Percentiles rank a stretch among this genome's conserved stretches.
phyloP scores from a whole-genome alignment of 75 land plant species.

The Sequoiadendron giganteum region DNA sequence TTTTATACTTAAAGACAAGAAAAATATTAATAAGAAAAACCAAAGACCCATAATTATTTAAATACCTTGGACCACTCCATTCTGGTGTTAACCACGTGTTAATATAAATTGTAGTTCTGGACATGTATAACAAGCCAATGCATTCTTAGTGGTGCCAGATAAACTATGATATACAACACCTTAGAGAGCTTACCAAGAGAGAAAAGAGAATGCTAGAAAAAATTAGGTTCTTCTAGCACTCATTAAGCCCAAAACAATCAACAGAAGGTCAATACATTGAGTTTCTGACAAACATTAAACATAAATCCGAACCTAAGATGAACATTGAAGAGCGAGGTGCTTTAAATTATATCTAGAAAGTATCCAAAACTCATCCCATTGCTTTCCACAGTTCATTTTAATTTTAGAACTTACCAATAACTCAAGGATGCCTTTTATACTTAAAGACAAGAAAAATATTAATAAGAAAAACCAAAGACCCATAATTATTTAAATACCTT shows the following conservation, averaged over 20 bases:
- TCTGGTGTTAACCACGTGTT: background rate
- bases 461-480: background rate
- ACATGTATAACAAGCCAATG: background rate
- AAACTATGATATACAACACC: background rate
- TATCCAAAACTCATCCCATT: background rate
- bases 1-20: background rate
- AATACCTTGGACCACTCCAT: background rate
- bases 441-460: background rate
- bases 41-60: background rate
- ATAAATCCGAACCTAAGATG: background rate
- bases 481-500: background rate
- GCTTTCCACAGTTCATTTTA: background rate
- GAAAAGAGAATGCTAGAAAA: background rate
- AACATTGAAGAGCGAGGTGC: background rate
- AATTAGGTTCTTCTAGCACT: background rate
- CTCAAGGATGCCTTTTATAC: background rate
- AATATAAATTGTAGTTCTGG: background rate
- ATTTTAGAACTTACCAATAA: background rate
- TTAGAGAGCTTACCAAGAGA: background rate
- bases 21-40: background rate
- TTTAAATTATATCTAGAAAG: background rate
- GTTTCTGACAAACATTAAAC: background rate
- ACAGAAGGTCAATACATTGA: background rate
- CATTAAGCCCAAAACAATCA: too few relatives aligned
- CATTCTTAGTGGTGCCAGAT: background rate